Base-by-base conservation (phyloP, 768 basidiomycete species). In the Boletellus sp. region DNA sequence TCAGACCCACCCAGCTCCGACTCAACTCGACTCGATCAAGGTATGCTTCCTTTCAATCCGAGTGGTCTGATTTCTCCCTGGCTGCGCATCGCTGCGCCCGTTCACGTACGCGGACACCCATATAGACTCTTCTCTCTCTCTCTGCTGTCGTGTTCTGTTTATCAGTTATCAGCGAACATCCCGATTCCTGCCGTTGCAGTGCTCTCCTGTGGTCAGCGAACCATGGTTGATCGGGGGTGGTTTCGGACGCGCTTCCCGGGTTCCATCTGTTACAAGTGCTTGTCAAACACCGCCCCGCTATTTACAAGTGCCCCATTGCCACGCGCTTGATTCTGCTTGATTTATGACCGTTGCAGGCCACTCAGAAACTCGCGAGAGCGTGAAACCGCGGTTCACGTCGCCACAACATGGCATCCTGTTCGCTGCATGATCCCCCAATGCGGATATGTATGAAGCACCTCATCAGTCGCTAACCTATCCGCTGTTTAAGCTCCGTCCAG, bases 121-220 rank as follows among this genome's bases (percentile, higher is more conserved):
- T 52, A 54, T 23, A 4, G 35, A 42, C 44, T 48, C 24, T 57
- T 40, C 56, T 39, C 26, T 48, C 26, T 48, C 42, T 41, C 51
- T 34, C 41, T 43, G 28, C 49, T 49, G 55, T 52, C 13, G 24
- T 24, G 39, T 17, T 36, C 19, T 34, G 17, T 28, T 55, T 58
- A 65, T 64, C 62, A 58, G 55, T 54, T 60, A 52, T 33, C 54
- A 34, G 35, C 3, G 20, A 26, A 40, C 36, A 8, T 28, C 23
- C 50, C 44, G 47, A 32, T 52, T 39, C 7, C 28, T 17, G 32
- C 44, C 42, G 36, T 16, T 58, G 64, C 59, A 44, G 53, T 58
- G 61, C 54, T 42, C 45, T 47, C 50, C 63, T 66, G 63, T 64
- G 64, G 63, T 66, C 51, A 43, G 17, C 45, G 63, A 56, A 53